These are phyloP conservation scores for Picea sitchensis DNA, from an alignment of 75 land plant genomes.

Conservation along the genomic window DNA sequence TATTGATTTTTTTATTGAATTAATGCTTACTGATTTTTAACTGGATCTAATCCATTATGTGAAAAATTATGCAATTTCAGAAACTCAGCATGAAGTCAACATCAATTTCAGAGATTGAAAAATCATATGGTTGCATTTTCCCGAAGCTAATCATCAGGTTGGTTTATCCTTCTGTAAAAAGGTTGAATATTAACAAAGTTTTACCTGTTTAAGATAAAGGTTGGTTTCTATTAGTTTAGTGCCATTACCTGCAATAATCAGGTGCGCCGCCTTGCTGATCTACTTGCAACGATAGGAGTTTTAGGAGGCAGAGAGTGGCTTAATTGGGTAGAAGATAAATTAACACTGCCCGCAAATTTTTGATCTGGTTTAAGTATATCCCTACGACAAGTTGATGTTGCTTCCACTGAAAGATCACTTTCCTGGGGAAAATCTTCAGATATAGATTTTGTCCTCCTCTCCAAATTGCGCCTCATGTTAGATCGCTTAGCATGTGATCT, in stretches of 20 bases:
- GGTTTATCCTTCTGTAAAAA: background rate
- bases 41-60: background rate
- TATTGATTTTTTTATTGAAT: background rate
- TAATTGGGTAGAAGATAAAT: background rate
- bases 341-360: background rate
- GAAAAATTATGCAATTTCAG: background rate
- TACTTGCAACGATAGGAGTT: background rate
- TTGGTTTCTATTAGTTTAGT: background rate
- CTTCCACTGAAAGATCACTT: background rate
- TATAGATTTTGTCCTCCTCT: conserved; percentile 1
- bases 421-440: background rate
- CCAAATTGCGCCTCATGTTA: background rate
- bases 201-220: background rate
- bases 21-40: background rate
- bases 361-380: background rate
- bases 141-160: background rate
- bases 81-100: background rate
- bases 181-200: background rate
- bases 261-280: background rate
- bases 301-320: background rate
- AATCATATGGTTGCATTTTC: background rate
- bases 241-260: background rate
- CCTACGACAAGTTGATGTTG: background rate
- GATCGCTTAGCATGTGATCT: conserved; percentile 3
- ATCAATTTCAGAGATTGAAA: background rate